These are phyloP conservation scores for Globisporangium alternatum DNA, from an alignment of 352 stramenopile genomes.

Conservation along the genomic window DNA sequence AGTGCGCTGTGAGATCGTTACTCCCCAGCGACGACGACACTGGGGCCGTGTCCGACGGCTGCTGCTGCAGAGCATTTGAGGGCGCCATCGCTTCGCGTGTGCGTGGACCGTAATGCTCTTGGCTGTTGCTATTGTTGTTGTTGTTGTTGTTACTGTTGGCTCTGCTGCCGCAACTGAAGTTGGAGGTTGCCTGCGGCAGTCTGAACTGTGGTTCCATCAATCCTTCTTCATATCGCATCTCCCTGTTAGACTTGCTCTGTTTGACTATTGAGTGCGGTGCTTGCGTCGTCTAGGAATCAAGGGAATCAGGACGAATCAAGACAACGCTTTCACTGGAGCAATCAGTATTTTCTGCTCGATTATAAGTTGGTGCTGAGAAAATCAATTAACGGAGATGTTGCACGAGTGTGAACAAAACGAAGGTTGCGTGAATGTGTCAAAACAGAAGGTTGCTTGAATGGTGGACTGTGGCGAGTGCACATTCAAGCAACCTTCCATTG, in stretches of 20 bases:
- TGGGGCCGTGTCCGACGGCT: background rate
- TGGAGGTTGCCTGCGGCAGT: too few relatives aligned
- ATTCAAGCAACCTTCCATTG: background rate
- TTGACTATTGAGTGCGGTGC: too few relatives aligned
- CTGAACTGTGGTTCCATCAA: too few relatives aligned
- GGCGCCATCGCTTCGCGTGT: background rate
- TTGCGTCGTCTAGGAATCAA: too few relatives aligned
- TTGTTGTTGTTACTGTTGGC: background rate
- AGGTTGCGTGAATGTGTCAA: background rate
- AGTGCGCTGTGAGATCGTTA: constrained; percentile 4
- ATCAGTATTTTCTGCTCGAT: too few relatives aligned
- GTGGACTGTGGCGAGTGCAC: background rate
- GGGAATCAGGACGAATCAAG: too few relatives aligned
- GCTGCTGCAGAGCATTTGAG: background rate
- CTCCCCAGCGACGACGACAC: background rate
- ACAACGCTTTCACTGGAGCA: too few relatives aligned
- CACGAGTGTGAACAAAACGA: background rate
- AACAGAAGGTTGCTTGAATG: background rate
- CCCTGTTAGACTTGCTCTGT: too few relatives aligned
- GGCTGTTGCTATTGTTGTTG: background rate
- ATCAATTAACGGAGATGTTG: background rate
- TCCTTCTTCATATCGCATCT: too few relatives aligned
- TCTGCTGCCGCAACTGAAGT: background rate
- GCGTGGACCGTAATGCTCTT: background rate
- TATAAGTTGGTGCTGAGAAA: background rate